Evolutionary conservation across 73 alveolate species (phyloP).

Genomic region (Paramecium sexaurelia): DNA sequence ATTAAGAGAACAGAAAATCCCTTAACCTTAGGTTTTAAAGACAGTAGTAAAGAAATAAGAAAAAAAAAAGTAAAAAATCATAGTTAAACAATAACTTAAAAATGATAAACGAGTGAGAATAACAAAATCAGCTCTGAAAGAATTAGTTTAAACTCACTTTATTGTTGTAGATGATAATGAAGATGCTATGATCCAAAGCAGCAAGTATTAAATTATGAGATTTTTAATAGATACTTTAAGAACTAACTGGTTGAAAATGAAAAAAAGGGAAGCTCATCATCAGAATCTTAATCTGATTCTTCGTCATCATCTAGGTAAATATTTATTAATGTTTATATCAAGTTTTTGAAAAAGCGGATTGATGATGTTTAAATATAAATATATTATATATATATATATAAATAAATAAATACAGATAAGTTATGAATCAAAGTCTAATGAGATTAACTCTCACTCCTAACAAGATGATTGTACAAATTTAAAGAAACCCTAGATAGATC

Average conservation of each 20-base stretch:
- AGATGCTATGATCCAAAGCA: neutral
- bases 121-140: constrained; percentile 12
- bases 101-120: constrained; percentile 6
- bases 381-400: neutral
- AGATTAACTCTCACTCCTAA: neutral
- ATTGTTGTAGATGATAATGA: constrained; percentile 43
- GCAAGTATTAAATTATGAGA: neutral
- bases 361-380: neutral
- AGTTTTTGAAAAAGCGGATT: neutral
- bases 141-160: constrained; percentile 9
- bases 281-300: neutral
- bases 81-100: neutral
- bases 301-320: constrained; percentile 9
- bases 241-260: neutral
- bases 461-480: constrained; percentile 13
- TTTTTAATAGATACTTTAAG: neutral
- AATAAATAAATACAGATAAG: neutral
- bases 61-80: neutral
- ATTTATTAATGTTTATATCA: neutral
- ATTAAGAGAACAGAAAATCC: neutral
- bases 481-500: neutral
- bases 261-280: neutral
- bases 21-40: neutral
- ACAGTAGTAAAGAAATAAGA: neutral
- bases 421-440: neutral